A percentile compares a stretch with the other conserved stretches of the same genome.
phyloP scores from a whole-genome alignment of 2,329 filamentous ascomycete species.

The Uncinocarpus reesii region DNA sequence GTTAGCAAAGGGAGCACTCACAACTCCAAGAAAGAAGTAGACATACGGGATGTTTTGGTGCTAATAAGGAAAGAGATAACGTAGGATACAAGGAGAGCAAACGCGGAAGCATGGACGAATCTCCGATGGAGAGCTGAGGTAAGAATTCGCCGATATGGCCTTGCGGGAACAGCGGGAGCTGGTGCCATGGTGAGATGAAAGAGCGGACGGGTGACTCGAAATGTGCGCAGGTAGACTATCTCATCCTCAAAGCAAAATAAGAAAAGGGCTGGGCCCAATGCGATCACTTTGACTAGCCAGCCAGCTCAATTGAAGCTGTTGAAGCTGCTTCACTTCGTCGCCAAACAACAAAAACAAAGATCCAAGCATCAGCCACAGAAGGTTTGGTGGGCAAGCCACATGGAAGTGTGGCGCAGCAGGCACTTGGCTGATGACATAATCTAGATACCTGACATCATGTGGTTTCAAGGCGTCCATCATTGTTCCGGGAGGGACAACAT shows the following conservation, averaged over 20 bases:
- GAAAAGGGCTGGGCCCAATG: too few species aligned
- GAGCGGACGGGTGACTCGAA: neutral
- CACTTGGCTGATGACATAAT: slow-evolving; percentile 13
- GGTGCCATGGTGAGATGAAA: slow-evolving; percentile 26
- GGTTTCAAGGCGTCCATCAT: slow-evolving; percentile 3
- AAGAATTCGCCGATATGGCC: slow-evolving; percentile 73
- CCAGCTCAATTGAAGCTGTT: neutral
- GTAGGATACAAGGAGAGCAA: slow-evolving; percentile 64
- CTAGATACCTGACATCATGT: slow-evolving; percentile 6
- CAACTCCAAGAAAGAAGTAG: slow-evolving; percentile 10
- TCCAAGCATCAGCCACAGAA: slow-evolving; percentile 5
- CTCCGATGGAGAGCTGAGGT: slow-evolving; percentile 79
- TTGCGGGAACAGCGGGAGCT: slow-evolving; percentile 24
- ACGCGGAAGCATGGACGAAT: slow-evolving; percentile 66
- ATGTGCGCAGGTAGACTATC: neutral
- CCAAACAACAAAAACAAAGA: neutral
- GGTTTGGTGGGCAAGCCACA: neutral
- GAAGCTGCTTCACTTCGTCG: neutral
- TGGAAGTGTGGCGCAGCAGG: neutral
- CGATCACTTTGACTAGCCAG: too few species aligned
- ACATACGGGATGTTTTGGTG: slow-evolving; percentile 57
- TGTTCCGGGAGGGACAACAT: neutral
- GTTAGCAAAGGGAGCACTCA: slow-evolving; percentile 10
- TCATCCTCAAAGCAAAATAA: slow-evolving; percentile 5
- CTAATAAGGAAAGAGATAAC: slow-evolving; percentile 59